Percentiles rank a stretch among this genome's conserved stretches.
Conservation (phyloP, 2,329 filamentous ascomycete species). For the Cercospora brassicicola region DNA sequence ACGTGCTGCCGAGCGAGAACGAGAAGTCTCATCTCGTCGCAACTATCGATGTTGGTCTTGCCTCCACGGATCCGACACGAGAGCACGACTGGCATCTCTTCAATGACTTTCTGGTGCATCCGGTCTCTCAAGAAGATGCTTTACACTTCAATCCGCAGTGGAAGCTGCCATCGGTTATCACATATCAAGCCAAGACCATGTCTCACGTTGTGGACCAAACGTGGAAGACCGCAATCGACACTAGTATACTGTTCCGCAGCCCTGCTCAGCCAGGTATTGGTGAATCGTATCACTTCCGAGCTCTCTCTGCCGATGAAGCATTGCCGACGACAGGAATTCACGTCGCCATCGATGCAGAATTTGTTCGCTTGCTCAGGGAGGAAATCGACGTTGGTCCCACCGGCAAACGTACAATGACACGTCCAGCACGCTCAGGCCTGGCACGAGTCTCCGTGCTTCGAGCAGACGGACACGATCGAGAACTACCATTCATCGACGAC, state of each 20-base stretch:
- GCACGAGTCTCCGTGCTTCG: slow-evolving; percentile 91
- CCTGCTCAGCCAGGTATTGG: slow-evolving; percentile 50
- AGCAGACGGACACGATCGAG: slow-evolving; percentile 73
- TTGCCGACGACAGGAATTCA: slow-evolving; percentile 63
- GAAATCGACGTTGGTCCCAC: slow-evolving; percentile 97
- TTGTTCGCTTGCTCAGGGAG: slow-evolving; percentile 86
- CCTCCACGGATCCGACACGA: slow-evolving; percentile 57
- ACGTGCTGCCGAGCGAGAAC: slow-evolving; percentile 81
- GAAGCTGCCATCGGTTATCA: slow-evolving; percentile 87
- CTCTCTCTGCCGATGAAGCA: slow-evolving; percentile 47
- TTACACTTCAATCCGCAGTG: slow-evolving; percentile 84
- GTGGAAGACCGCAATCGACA: slow-evolving; percentile 85
- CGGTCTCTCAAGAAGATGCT: slow-evolving; percentile 77
- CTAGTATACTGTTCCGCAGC: slow-evolving; percentile 78
- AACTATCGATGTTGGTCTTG: slow-evolving; percentile 77
- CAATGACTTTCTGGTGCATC: slow-evolving; percentile 91
- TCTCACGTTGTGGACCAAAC: slow-evolving; percentile 80
- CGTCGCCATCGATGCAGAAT: slow-evolving; percentile 92
- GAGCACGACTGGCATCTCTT: slow-evolving; percentile 89
- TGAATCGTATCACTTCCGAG: slow-evolving; percentile 30
- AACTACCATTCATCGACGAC: slow-evolving; percentile 90
- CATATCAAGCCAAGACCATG: slow-evolving; percentile 78
- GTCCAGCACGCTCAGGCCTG: slow-evolving; percentile 84
- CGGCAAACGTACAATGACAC: slow-evolving; percentile 85
- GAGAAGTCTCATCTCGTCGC: slow-evolving; percentile 90